Conservation (phyloP, 768 basidiomycete genomes). For the Auricularia cornea region DNA sequence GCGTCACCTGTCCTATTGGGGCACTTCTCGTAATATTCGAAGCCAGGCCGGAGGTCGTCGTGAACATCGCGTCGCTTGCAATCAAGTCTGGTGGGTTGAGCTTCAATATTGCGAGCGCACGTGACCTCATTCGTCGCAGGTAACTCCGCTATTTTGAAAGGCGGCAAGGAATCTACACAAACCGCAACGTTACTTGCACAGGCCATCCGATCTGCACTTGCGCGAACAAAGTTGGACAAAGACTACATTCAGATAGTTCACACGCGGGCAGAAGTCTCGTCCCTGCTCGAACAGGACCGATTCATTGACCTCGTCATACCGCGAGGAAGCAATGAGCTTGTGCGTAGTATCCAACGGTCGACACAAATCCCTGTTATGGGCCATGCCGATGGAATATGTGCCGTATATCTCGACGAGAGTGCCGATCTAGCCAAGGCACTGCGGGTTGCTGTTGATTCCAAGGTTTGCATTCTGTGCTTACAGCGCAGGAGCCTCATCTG, state of each 20-base stretch:
- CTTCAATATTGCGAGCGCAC: too few relatives aligned
- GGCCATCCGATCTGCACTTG: slow-evolving; percentile 71
- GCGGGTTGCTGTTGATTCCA: slow-evolving; percentile 80
- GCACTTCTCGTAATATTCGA: slow-evolving; percentile 96
- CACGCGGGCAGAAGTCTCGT: slow-evolving; percentile 83
- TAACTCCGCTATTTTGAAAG: slow-evolving; percentile 94
- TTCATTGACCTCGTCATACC: slow-evolving; percentile 98
- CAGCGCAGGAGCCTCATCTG: background rate
- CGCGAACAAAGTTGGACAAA: slow-evolving; percentile 60
- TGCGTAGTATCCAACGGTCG: slow-evolving; percentile 77
- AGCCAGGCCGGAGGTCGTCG: slow-evolving; percentile 93
- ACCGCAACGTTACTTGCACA: slow-evolving; percentile 70
- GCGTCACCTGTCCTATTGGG: slow-evolving; percentile 94
- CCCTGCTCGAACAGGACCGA: slow-evolving; percentile 74
- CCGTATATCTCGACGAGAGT: slow-evolving; percentile 77
- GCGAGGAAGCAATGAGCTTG: slow-evolving; percentile 85
- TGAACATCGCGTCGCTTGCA: slow-evolving; percentile 92
- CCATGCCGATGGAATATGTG: slow-evolving; percentile 93
- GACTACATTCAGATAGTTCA: slow-evolving; percentile 89
- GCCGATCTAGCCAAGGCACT: slow-evolving; percentile 75
- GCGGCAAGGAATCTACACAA: slow-evolving; percentile 87
- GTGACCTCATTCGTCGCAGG: slow-evolving; percentile 39
- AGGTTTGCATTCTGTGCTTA: slow-evolving; percentile 41
- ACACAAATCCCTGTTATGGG: slow-evolving; percentile 98
- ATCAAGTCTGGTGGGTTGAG: slow-evolving; percentile 88